Evolutionary conservation across 495 filamentous ascomycete genomes (phyloP).

Genomic region (Penicillium mononematosum): DNA sequence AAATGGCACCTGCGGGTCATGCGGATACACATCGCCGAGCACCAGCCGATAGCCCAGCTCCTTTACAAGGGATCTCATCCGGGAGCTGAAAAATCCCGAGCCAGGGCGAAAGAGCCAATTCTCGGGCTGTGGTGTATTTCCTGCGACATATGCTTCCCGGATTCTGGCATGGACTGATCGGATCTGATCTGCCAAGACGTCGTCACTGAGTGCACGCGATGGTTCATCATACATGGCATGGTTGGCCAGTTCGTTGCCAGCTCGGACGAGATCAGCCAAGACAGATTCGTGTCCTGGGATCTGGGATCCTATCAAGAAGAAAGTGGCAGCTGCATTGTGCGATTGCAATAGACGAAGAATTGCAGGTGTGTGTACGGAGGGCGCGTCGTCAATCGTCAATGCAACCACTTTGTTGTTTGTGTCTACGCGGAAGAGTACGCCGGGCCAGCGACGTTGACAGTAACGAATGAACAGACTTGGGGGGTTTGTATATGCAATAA

Average conservation of each 20-base stretch:
- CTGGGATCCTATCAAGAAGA: constrained; percentile 78
- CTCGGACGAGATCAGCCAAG: constrained; percentile 59
- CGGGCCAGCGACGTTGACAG: constrained; percentile 67
- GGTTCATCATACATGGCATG: constrained; percentile 86
- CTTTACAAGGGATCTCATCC: constrained; percentile 58
- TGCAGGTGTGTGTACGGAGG: constrained; percentile 66
- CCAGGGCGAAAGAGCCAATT: constrained; percentile 74
- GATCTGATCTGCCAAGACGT: constrained; percentile 40
- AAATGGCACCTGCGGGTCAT: constrained; percentile 75
- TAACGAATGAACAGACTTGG: constrained; percentile 63
- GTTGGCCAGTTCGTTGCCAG: constrained; percentile 73
- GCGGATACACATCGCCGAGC: constrained; percentile 79
- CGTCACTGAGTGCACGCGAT: constrained; percentile 45
- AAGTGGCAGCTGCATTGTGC: constrained; percentile 64
- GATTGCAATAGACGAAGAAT: constrained; percentile 63
- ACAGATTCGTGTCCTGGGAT: constrained; percentile 58
- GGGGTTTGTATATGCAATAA: constrained; percentile 73
- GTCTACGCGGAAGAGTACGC: constrained; percentile 69
- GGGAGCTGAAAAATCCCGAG: constrained; percentile 70
- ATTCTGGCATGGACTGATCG: constrained; percentile 49
- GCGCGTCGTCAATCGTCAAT: constrained; percentile 82
- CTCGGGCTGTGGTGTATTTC: constrained; percentile 29
- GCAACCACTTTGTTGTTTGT: constrained; percentile 62
- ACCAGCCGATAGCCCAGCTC: constrained; percentile 64
- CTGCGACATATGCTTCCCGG: constrained; percentile 50